Conservation (phyloP, 805 yeast genomes). For the Tetrapisispora pingtungensis region DNA sequence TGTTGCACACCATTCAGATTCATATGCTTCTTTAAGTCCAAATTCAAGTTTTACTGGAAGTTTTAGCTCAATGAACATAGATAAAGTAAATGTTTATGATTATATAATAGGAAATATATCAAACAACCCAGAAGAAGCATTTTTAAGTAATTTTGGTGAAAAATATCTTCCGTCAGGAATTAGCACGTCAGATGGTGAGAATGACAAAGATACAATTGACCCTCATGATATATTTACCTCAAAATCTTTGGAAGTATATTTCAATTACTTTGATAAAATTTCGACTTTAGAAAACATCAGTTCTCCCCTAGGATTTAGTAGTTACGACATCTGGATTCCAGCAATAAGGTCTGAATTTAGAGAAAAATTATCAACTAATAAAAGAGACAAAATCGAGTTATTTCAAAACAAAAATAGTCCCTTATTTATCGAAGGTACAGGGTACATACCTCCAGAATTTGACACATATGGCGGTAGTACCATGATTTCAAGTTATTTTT, state of each 20-base stretch:
- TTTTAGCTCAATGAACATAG: neutral
- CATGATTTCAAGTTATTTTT: slow-evolving; percentile 24
- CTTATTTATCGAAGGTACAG: slow-evolving; percentile 17
- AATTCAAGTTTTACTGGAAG: neutral
- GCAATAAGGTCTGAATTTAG: slow-evolving; percentile 8
- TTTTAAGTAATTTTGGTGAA: neutral
- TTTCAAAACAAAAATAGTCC: slow-evolving; percentile 16
- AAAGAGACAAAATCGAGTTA: slow-evolving; percentile 1
- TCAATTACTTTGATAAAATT: slow-evolving; percentile 14
- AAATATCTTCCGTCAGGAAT: too few species aligned
- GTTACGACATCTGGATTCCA: slow-evolving; percentile 23
- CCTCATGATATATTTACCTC: slow-evolving; percentile 1
- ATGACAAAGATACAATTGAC: neutral
- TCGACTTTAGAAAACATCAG: slow-evolving; percentile 10
- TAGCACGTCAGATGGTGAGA: neutral
- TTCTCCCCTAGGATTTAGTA: slow-evolving; percentile 9
- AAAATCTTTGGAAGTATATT: slow-evolving; percentile 9
- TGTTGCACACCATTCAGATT: neutral
- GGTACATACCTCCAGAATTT: slow-evolving; percentile 15
- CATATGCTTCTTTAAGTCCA: neutral
- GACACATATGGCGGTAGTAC: slow-evolving; percentile 19
- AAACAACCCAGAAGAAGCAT: neutral
- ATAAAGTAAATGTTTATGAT: neutral
- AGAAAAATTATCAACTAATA: neutral
- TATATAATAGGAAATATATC: neutral